Base-by-base conservation (phyloP, 495 filamentous ascomycete species). In the Lasiosphaeria ovina region DNA sequence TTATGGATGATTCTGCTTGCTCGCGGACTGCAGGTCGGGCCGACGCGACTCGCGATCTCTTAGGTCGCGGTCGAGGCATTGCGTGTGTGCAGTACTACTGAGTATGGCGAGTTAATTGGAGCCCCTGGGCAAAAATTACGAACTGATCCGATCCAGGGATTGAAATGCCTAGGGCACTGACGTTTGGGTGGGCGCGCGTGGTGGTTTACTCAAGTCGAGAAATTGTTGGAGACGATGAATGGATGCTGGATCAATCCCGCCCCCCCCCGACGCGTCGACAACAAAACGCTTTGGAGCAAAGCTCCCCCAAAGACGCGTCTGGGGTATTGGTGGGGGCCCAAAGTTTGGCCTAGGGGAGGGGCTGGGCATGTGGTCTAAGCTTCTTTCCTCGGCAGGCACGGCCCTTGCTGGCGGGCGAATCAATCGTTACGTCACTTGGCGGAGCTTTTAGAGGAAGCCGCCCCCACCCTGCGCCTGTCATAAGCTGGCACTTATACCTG, bases 31-130 rank as follows among this genome's bases (percentile, higher is more conserved):
- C 45, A 0, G 62, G 59, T 50, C 72, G 73, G 61, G 76, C 62
- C 45, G 69, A 62, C 61, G 72, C 72, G 58, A 69, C 69, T 59
- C 76, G 74, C 16, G 72, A 66, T 56, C 72, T 70, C 58, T 72
- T 72, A 32, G 76, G 76, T 59, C 76, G 72, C 68, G 77, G 76
- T 60, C 76, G 72, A 69, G 77, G 76, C 77, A 80, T 80, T 51
- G 51, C 42, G 48, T 33, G 34, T n/a, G 33, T 31, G 31, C 7
- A 10, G 34, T 35, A 9, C 32, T 54, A 8, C 5, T n/a, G 44
- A 12, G 12, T 36, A 35, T 14, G 17, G 33, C 14, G 9, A 10
- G 40, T 32, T 54, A 17, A 33, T 44, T 31, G 1, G 49, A 51
- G 12, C 32, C 17, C 16, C 11, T 31, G 1, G 49, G 49, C 32